phyloP scores from a whole-genome alignment of 257 asterid species.

The Haberlea rhodopensis region DNA sequence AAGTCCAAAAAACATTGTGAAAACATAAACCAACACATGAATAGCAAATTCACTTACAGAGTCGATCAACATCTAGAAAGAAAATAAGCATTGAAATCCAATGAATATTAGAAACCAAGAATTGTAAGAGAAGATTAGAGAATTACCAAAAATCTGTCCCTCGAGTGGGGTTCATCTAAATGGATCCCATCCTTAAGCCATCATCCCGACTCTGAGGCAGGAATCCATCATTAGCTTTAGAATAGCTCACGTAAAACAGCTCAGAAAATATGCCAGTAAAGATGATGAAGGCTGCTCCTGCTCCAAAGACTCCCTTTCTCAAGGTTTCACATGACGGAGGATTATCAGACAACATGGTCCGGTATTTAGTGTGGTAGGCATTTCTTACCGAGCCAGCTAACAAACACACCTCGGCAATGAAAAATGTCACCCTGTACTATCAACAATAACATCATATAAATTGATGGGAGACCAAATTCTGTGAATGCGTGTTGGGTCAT shows the following conservation, averaged over 20 bases:
- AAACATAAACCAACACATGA: no score
- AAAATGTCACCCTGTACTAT: slow-evolving; percentile 54
- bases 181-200: slow-evolving; percentile 71
- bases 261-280: slow-evolving; percentile 68
- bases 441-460: not conserved
- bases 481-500: no score
- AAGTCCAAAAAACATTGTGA: no score
- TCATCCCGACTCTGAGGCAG: slow-evolving; percentile 39
- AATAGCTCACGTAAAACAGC: slow-evolving; percentile 59
- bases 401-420: slow-evolving; percentile 73
- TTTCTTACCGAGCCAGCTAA: slow-evolving; percentile 73
- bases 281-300: slow-evolving; percentile 77
- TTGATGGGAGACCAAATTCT: not conserved
- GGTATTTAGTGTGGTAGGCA: slow-evolving; percentile 73
- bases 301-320: slow-evolving; percentile 83
- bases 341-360: slow-evolving; percentile 36
- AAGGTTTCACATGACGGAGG: slow-evolving; percentile 78
- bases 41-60: no score
- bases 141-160: not conserved
- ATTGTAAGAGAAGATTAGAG: no score
- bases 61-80: no score
- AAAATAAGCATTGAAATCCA: no score
- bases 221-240: slow-evolving; percentile 48
- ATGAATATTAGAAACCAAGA: no score
- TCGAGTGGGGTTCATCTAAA: slow-evolving; percentile 15